Evolutionary conservation across 139 green algal genomes (phyloP), one percentile per base, ranked within the genome.

Genomic region (Zygnema cylindricum): DNA sequence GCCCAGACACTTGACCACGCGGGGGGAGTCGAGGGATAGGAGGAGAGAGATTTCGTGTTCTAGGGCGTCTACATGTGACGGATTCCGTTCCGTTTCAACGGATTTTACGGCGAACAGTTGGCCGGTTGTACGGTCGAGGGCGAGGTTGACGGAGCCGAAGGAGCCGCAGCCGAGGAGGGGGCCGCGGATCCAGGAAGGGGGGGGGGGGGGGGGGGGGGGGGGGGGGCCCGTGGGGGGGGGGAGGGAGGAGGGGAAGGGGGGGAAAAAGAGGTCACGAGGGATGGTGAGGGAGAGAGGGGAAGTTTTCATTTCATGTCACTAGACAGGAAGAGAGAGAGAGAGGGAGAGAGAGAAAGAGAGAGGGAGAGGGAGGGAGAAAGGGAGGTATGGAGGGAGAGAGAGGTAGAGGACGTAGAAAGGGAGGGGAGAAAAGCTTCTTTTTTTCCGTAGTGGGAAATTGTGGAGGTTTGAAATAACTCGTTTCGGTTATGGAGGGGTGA

Each of bases 81-180:
- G 85, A 21, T 23, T 25, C n/a, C 77, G 42, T 22, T 49, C 33
- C 32, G 55, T 49, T 39, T 81, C 78, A 30, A 90, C 81, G n/a
- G 85, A 88, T 38, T 90, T 90, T 0, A 90, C 85, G 78, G 85
- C 85, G 36, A 90, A 87, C 22, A 90, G 25, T 33, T 88, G 32
- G 43, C 78, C 43, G 81, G 77, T 71, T 7, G 30, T 30, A 23
- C 33, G 30, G 35, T 75, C 16, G 25, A 88, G 39, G 2, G 81
- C 85, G 35, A 90, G 85, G 78, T 43, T 89, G 77, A 90, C 85
- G 38, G n/a, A 49, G 21, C 85, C 85, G 0, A 90, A 90, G 77
- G 85, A 33, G 35, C 85, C 85, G 43, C 36, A 49, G 43, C 85
- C 85, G 3, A 90, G 85, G 32, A 90, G 54, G 11, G 77, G 73